Evolutionary conservation across 768 basidiomycete genomes (phyloP).

Genomic region (Albatrellus ellisii): DNA sequence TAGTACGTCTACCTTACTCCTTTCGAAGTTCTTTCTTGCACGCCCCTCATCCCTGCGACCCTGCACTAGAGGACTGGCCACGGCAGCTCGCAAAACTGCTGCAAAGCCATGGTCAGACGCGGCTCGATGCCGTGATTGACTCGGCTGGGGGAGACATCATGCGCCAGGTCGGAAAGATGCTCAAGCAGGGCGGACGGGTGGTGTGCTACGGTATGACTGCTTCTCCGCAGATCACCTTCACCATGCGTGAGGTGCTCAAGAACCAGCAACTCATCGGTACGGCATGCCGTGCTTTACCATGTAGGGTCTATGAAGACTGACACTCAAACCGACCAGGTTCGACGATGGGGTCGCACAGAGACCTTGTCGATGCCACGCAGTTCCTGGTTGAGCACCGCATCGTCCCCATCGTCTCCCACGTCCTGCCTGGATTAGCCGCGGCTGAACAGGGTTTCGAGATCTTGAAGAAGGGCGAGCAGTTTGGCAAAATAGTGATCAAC

Average conservation of each 20-base stretch:
- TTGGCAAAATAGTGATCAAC: conserved; percentile 65
- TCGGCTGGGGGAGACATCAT: conserved; percentile 31
- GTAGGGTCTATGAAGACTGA: background rate
- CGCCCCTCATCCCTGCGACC: background rate
- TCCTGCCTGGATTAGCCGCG: conserved; percentile 50
- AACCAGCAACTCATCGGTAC: conserved; percentile 64
- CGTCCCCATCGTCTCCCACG: conserved; percentile 54
- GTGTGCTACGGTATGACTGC: conserved; percentile 38
- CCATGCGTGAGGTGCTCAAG: conserved; percentile 68
- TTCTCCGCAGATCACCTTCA: conserved; percentile 42
- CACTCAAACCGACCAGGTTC: conserved; percentile 35
- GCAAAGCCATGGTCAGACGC: conserved; percentile 14
- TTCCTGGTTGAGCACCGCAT: conserved; percentile 59
- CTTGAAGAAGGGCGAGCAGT: conserved; percentile 50
- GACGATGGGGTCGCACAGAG: conserved; percentile 72
- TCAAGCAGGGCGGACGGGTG: conserved; percentile 25
- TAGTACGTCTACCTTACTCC: conserved; percentile 24
- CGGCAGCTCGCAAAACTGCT: conserved; percentile 21
- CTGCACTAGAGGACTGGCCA: conserved; percentile 21
- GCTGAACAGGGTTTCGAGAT: conserved; percentile 62
- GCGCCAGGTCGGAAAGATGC: conserved; percentile 20
- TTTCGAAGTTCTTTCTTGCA: background rate
- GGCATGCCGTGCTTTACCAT: conserved; percentile 10
- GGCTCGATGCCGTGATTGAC: conserved; percentile 30
- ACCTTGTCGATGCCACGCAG: conserved; percentile 56